Percentiles rank a stretch among this genome's conserved stretches.
These are phyloP conservation scores for Trametes versicolor DNA, from an alignment of 1,284 basidiomycete species.

Conservation along the genomic window DNA sequence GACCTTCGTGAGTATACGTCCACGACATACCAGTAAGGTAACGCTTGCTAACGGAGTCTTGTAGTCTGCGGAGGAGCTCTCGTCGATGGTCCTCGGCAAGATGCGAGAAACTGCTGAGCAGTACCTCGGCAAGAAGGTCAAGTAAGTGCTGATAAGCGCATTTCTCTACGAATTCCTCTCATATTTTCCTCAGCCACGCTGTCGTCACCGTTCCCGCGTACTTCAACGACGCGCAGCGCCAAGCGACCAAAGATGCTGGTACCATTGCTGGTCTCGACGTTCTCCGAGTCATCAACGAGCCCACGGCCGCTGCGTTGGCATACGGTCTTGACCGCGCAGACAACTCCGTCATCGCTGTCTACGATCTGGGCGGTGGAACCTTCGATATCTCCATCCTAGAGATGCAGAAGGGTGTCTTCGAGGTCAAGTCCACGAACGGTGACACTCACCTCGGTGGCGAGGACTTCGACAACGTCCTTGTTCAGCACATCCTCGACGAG, in stretches of 20 bases:
- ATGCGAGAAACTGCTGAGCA: slow-evolving; percentile 97
- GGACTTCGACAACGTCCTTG: slow-evolving; percentile 94
- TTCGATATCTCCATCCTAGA: slow-evolving; percentile 99
- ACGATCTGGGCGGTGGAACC: slow-evolving; percentile 98
- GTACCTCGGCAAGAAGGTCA: slow-evolving; percentile 93
- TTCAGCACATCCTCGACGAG: slow-evolving; percentile 88
- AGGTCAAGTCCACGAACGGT: slow-evolving; percentile 99
- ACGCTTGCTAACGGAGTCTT: slow-evolving; percentile 9
- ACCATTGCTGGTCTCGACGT: slow-evolving; percentile 97
- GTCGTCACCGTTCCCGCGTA: slow-evolving; percentile 98
- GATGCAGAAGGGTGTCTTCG: slow-evolving; percentile 99
- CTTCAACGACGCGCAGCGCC: slow-evolving; percentile 99
- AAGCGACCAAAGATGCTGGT: slow-evolving; percentile 98
- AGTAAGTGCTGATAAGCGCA: slow-evolving; percentile 63
- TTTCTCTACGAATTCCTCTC: background rate
- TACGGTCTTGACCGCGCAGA: slow-evolving; percentile 92
- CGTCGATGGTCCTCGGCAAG: slow-evolving; percentile 89
- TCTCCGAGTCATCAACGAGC: slow-evolving; percentile 98
- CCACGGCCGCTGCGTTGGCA: slow-evolving; percentile 96
- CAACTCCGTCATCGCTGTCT: slow-evolving; percentile 93
- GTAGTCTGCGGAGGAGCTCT: slow-evolving; percentile 85
- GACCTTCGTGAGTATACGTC: slow-evolving; percentile 62
- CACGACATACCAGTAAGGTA: too few relatives aligned
- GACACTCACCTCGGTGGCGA: slow-evolving; percentile 99
- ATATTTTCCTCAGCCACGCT: slow-evolving; percentile 60